Base-by-base conservation (phyloP, 345 rosid species). In the Balakata baccata region DNA sequence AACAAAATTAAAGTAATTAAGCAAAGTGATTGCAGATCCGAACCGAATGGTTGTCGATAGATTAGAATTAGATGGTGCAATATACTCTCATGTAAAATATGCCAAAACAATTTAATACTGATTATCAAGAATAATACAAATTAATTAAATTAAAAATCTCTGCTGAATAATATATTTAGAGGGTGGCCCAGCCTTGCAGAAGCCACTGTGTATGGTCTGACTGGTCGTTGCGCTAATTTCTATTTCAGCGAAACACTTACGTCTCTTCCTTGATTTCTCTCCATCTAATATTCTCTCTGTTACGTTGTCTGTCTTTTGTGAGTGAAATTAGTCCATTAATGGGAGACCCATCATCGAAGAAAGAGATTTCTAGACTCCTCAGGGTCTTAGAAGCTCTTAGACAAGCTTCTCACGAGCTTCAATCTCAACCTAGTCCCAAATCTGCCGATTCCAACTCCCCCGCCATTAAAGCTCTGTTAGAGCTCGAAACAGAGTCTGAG, bases 401-500 rank as follows among this genome's bases (percentile, higher is more conserved):
- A 80, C 84, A 84, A 79, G 92, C 92, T 5, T 87, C 91, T 7
- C 90, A 81, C 20, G 87, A 87, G 16, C 72, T 90, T n/a, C 92
- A 81, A 54, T 58, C 80, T 14, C 74, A 79, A 72, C 88, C 94
- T 3, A 41, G 60, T 77, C 74, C 68, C 38, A 62, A 51, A 25
- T 73, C 82, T 6, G 56, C 75, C 47, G 72, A 84, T 8, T 78
- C 87, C 58, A 76, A 78, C 79, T 83, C 86, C 0, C 39, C 82
- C 74, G 86, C 92, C 84, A 50, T 88, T 61, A 82, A 80, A 75
- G 86, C 89, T 71, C 85, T 90, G 45, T 76, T 90, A 14, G 91
- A 88, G 87, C 92, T 88, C 39, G 77, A 86, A 59, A 82, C 85
- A 3, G 91, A 85, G 79, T 83, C 95, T 1, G 87, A 85, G 46